Base-by-base conservation (phyloP, 176 grass and related monocot genomes). In the Guadua angustifolia region DNA sequence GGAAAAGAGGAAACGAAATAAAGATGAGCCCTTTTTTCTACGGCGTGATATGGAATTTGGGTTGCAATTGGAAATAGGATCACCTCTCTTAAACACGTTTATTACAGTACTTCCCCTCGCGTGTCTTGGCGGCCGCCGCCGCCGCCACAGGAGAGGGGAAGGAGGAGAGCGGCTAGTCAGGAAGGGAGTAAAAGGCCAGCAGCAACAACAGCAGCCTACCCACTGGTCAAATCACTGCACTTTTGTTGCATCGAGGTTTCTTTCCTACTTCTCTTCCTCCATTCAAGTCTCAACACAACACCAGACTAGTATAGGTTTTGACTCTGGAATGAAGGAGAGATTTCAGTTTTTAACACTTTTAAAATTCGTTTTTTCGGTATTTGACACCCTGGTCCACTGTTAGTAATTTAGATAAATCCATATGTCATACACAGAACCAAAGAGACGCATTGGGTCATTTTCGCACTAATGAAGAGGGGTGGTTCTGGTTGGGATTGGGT, bases 31-130 rank as follows among this genome's bases (percentile, higher is more conserved):
- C 0, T 21, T 42, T 60, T 75, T 69, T 26, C 52, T 68, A 66
- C 63, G 53, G 71, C 53, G 76, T 76, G 82, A 76, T 76, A 24
- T 61, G 82, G 58, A 81, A 75, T 19, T 57, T 53, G 25, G 19
- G 36, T 29, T 5, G 57, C 15, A 22, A 35, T 5, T 44, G 79
- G 50, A 29, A 10, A 38, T 4, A 22, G 61, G 55, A 77, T 84
- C 59, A 59, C 46, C 63, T 53, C 12, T 53, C 32, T 72, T 59
- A 59, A 21, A 43, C 39, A 71, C 70, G 45, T 43, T 33, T 25
- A 50, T 8, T 16, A 50, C 14, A 50, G 14, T 50, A 50, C 47
- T 16, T 16, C 14, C 47, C 47, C 57, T 64, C 73, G 52, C 38
- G 73, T 71, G 65, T 78, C 57, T n/a, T 40, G 14, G 26, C 69